A percentile compares a stretch with the other conserved stretches of the same genome.
phyloP scores from a whole-genome alignment of 257 asterid genomes.

The Solanum tarijense region DNA sequence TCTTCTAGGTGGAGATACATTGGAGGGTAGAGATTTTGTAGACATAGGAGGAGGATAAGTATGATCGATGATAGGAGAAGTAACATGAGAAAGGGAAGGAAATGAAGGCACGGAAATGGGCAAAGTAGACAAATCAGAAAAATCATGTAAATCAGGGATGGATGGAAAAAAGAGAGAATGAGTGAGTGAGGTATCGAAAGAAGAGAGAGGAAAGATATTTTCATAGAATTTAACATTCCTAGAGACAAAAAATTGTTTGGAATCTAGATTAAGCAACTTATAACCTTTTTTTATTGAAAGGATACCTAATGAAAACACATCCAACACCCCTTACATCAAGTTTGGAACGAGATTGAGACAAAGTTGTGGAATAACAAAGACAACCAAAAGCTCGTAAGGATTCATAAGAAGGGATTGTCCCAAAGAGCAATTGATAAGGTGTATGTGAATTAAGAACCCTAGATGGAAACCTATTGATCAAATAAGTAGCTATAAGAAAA shows the following conservation, averaged over 20 bases:
- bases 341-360: background rate
- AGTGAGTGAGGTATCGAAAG: no score
- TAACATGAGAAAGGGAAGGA: background rate
- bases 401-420: background rate
- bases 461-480: background rate
- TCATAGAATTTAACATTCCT: background rate
- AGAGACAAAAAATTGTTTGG: background rate
- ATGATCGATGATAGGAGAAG: background rate
- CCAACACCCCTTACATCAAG: background rate
- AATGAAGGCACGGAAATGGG: no score
- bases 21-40: background rate
- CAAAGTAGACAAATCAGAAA: accelerated
- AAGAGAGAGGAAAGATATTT: background rate
- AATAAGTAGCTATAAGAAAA: background rate
- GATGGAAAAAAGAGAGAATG: background rate
- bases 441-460: background rate
- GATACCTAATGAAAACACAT: background rate
- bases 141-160: background rate
- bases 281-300: background rate
- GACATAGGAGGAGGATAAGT: background rate
- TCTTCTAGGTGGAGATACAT: background rate
- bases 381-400: background rate
- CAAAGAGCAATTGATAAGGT: background rate
- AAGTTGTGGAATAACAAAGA: background rate
- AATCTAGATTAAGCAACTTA: background rate